Base-by-base conservation (phyloP, 164 flowering plant species). In the Tetrastigma voinierianum region DNA sequence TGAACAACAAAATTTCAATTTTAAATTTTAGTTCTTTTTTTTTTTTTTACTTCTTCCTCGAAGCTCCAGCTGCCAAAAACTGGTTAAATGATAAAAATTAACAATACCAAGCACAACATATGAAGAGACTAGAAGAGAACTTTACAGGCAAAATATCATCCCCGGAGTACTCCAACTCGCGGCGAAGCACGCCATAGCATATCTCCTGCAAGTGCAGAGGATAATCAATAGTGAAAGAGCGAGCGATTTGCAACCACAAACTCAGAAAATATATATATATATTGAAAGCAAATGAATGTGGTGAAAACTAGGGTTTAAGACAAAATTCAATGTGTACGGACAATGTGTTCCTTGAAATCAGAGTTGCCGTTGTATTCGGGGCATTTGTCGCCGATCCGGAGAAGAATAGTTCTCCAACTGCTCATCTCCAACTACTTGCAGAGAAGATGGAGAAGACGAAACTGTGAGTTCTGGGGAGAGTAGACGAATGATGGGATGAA, bases 271-370 rank as follows among this genome's bases (percentile, higher is more conserved):
- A 1, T 6, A 25, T 16, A 25, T 16, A n/a, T 45, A 32, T 10
- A 18, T 62, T 3, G 55, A n/a, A 61, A 14, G 20, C 1, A 47
- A 18, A 18, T 4, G n/a, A 25, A 21, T 43, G 10, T 13, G 48
- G 40, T 19, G 4, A 67, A 9, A 61, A 68, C 12, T 4, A 57
- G 49, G 32, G 48, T 10, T 21, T 20, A 3, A 61, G 59, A 67
- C 24, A 59, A 24, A 65, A 60, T 17, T 25, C 60, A 51, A 45
- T 46, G 9, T 32, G 59, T 49, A 72, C 87, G 74, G 4, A 92
- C 99, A 66, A 93, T 88, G 81, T 92, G 99, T 56, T 96, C 99
- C 74, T 89, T 93, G 83, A 76, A 83, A 68, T 96, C 98, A 57
- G 80, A 62, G 66, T 46, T 77, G 48, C 86, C 74, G 55, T 87